Conservation (phyloP, 2,329 filamentous ascomycete genomes). For the Hortaea werneckii region DNA sequence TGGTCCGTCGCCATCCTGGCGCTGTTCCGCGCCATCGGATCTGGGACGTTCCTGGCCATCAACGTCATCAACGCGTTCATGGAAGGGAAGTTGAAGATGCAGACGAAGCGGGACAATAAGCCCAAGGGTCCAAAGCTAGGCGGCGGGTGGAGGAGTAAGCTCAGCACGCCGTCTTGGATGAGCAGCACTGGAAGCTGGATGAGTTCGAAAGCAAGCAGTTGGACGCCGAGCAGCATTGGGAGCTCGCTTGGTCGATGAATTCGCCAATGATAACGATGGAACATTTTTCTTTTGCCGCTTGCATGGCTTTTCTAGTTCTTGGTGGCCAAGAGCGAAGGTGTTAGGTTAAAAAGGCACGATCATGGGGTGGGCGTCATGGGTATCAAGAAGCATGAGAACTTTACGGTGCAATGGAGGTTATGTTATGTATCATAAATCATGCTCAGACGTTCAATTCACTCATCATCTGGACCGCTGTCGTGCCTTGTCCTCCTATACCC, state of each 20-base stretch:
- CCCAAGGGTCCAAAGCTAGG: background rate
- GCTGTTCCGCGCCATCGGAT: constrained; percentile 77
- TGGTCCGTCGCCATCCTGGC: constrained; percentile 84
- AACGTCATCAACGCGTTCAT: constrained; percentile 76
- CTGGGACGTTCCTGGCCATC: constrained; percentile 70
- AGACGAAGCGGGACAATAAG: constrained; percentile 12
- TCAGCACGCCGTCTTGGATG: constrained; percentile 28
- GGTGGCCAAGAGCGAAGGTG: background rate
- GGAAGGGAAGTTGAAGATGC: constrained; percentile 66
- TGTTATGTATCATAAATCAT: background rate
- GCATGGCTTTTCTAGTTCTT: too few relatives aligned
- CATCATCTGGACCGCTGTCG: constrained; percentile 3
- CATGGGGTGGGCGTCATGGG: background rate
- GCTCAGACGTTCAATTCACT: constrained; percentile 1
- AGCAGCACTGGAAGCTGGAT: constrained; percentile 27
- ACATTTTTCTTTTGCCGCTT: background rate
- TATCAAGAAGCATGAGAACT: background rate
- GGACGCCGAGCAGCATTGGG: constrained; percentile 22
- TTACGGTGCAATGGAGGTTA: background rate
- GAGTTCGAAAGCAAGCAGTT: constrained; percentile 25
- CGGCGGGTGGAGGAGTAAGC: constrained; percentile 27
- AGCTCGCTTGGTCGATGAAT: constrained; percentile 14
- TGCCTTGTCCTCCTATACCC: background rate
- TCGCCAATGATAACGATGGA: background rate
- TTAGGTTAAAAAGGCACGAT: too few relatives aligned